These are phyloP conservation scores for Podosphaera fusca DNA, from an alignment of 2,329 filamentous ascomycete genomes.

Conservation along the genomic window DNA sequence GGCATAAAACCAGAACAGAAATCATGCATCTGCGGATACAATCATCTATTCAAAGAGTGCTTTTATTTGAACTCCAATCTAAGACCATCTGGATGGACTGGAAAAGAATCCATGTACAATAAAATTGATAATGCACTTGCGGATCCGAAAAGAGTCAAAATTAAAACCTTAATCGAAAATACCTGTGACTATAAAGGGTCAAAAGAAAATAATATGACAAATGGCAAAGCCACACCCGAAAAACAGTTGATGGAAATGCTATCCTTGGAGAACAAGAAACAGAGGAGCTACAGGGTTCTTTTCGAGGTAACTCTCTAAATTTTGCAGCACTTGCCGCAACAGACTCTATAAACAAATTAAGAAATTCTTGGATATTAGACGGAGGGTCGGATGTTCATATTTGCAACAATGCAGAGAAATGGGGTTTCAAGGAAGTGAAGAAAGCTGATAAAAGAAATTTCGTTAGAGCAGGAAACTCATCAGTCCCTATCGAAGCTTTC, in stretches of 20 bases:
- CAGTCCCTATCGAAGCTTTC: not conserved
- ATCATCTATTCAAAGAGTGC: too few species aligned
- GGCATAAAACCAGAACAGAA: too few species aligned
- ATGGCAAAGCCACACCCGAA: not conserved
- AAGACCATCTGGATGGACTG: too few species aligned
- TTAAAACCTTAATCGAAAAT: constrained; percentile 1
- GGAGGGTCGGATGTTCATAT: not conserved
- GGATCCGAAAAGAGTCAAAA: not conserved
- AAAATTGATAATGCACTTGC: not conserved
- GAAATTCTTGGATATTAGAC: not conserved
- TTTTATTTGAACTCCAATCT: too few species aligned
- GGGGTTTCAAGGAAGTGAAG: not conserved
- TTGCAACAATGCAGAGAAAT: not conserved
- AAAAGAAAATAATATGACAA: not conserved
- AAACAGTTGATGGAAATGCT: too few species aligned
- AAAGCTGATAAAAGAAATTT: not conserved
- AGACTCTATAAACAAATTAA: not conserved
- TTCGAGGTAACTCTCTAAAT: too few species aligned
- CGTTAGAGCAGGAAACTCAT: not conserved
- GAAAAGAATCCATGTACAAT: too few species aligned
- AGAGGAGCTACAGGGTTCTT: too few species aligned
- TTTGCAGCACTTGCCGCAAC: too few species aligned
- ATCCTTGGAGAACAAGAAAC: too few species aligned
- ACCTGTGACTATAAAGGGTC: not conserved
- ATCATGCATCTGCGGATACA: too few species aligned